Conservation (phyloP, 23 red algal species). For the Gracilaria vermiculophylla region DNA sequence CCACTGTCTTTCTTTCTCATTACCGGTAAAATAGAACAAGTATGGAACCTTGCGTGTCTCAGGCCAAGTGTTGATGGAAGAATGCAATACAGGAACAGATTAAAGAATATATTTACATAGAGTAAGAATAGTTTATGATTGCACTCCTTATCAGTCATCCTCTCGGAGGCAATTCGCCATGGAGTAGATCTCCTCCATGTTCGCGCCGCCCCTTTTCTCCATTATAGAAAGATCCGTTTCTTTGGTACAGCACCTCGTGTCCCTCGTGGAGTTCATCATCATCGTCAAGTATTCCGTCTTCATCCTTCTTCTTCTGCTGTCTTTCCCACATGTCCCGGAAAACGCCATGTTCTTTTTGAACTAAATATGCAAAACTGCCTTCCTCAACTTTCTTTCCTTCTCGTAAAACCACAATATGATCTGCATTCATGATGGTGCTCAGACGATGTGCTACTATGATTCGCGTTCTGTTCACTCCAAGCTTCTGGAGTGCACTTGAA, state of each 20-base stretch:
- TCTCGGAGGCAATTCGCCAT: background rate
- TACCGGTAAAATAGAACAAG: no score
- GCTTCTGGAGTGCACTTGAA: constrained; percentile 68
- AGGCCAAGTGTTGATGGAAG: no score
- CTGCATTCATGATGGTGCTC: constrained; percentile 86
- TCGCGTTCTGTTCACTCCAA: constrained; percentile 78
- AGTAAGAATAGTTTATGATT: background rate
- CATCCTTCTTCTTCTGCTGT: constrained; percentile 46
- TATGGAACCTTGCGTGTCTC: no score
- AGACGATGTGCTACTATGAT: constrained; percentile 96
- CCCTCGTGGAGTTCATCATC: background rate
- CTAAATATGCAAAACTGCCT: constrained; percentile 68
- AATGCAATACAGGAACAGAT: background rate
- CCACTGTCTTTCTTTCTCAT: no score
- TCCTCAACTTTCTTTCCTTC: constrained; percentile 78
- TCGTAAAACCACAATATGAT: constrained; percentile 85
- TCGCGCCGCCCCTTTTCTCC: background rate
- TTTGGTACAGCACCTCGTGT: background rate
- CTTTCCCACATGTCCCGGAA: constrained; percentile 63
- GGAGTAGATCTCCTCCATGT: constrained; percentile 16
- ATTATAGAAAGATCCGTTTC: constrained; percentile 13
- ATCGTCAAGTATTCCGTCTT: background rate
- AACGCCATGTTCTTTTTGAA: constrained; percentile 41
- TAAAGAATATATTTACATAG: background rate
- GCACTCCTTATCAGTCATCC: background rate